Percentiles rank a stretch among this genome's conserved stretches.
phyloP scores from a whole-genome alignment of 139 green algal genomes.

The Coccomyxa sp. region DNA sequence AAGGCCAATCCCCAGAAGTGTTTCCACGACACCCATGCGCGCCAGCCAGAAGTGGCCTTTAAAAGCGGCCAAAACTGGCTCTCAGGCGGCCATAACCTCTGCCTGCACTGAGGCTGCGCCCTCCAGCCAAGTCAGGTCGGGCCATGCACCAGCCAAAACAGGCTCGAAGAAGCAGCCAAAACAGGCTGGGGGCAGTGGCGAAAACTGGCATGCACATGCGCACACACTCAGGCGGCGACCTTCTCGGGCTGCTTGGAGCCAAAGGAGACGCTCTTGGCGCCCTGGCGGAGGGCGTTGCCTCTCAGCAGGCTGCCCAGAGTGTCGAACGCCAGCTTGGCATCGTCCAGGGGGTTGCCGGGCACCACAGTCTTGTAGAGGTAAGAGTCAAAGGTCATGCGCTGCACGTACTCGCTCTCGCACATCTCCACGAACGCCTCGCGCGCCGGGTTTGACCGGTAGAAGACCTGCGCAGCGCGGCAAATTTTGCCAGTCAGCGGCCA shows the following conservation, averaged over 20 bases:
- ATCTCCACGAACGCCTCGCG: conserved; percentile 99
- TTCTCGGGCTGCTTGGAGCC: not conserved
- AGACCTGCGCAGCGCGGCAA: conserved; percentile 2
- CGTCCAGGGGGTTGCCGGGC: conserved; percentile 94
- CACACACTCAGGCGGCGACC: no score
- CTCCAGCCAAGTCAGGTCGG: no score
- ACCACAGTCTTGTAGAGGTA: conserved; percentile 99
- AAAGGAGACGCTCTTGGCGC: conserved; percentile 33
- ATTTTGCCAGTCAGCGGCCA: not conserved
- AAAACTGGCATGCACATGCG: no score
- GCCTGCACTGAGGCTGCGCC: no score
- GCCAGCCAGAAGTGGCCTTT: no score
- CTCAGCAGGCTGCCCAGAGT: conserved; percentile 87
- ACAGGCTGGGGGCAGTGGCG: no score
- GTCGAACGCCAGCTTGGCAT: conserved; percentile 90
- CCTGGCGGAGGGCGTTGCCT: conserved; percentile 85
- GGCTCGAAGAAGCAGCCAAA: no score
- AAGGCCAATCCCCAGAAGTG: no score
- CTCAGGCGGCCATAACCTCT: no score
- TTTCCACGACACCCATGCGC: no score
- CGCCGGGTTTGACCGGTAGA: conserved; percentile 91
- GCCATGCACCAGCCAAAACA: no score
- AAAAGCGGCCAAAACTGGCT: no score
- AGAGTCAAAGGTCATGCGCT: conserved; percentile 99
- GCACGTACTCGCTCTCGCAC: conserved; percentile 94